These are phyloP conservation scores for Neurospora sublineolata DNA, from an alignment of 495 filamentous ascomycete genomes.

Conservation along the genomic window DNA sequence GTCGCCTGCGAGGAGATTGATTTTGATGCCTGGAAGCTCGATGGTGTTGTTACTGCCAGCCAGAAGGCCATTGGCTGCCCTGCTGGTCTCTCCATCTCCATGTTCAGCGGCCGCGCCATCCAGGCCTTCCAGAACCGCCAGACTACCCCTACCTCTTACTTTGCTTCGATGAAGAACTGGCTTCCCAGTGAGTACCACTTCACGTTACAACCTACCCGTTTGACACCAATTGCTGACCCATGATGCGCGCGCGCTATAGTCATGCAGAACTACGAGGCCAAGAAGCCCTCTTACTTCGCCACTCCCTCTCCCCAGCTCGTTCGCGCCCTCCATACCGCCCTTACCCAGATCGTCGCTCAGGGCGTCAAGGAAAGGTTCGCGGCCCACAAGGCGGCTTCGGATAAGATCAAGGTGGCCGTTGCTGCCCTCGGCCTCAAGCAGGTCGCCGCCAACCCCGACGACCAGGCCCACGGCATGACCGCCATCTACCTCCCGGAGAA, in stretches of 20 bases:
- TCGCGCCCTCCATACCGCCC: conserved; percentile 86
- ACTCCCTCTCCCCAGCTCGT: conserved; percentile 91
- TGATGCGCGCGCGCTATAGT: conserved; percentile 31
- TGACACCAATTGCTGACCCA: not conserved
- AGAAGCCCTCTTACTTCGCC: conserved; percentile 95
- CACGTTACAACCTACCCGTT: not conserved
- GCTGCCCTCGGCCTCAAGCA: conserved; percentile 74
- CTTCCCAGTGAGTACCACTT: conserved; percentile 55
- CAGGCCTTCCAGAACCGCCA: conserved; percentile 66
- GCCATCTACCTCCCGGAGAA: conserved; percentile 88
- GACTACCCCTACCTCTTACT: conserved; percentile 73
- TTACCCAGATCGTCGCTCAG: conserved; percentile 69
- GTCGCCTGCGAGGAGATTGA: conserved; percentile 91
- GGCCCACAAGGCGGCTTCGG: conserved; percentile 60
- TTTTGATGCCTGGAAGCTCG: conserved; percentile 89
- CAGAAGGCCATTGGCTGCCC: conserved; percentile 96
- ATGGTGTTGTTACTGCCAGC: conserved; percentile 84
- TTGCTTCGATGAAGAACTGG: conserved; percentile 95
- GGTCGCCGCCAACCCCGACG: conserved; percentile 68
- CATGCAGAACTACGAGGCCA: conserved; percentile 97
- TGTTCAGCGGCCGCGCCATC: conserved; percentile 85
- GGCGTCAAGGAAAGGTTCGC: conserved; percentile 73
- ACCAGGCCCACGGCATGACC: conserved; percentile 96
- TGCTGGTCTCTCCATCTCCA: conserved; percentile 83
- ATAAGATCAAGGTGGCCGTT: conserved; percentile 72